phyloP scores from a whole-genome alignment of 2,329 filamentous ascomycete genomes.

The Pseudogymnoascus sp. region DNA sequence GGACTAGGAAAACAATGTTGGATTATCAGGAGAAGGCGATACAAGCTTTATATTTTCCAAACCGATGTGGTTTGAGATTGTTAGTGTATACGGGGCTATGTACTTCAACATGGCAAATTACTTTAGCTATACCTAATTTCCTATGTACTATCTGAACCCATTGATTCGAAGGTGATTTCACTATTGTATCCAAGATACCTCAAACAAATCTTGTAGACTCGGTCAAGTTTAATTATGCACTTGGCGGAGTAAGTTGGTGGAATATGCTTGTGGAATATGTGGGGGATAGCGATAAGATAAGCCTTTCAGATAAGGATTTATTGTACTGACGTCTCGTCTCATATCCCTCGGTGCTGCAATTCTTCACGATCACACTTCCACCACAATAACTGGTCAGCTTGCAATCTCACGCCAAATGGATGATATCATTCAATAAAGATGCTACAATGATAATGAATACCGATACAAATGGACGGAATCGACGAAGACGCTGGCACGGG shows the following conservation, averaged over 20 bases:
- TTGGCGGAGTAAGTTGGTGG: not conserved
- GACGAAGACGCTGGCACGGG: not conserved
- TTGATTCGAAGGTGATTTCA: not conserved
- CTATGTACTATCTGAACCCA: not conserved
- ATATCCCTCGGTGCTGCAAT: not conserved
- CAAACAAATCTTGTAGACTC: not conserved
- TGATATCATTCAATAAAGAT: not conserved
- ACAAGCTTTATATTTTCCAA: constrained; percentile 5
- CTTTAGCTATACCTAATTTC: constrained; percentile 8
- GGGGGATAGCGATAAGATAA: constrained; percentile 8
- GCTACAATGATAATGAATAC: constrained; percentile 1
- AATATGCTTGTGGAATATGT: not conserved
- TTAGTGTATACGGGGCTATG: not conserved
- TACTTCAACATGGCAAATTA: not conserved
- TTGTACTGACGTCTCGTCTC: constrained; percentile 4
- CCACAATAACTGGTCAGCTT: not conserved
- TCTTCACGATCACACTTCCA: not conserved
- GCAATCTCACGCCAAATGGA: not conserved
- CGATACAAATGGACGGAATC: constrained; percentile 7
- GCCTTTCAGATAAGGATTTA: not conserved
- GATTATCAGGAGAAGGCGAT: constrained; percentile 1
- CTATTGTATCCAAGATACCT: not conserved
- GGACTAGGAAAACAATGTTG: constrained; percentile 1
- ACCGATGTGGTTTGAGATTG: constrained; percentile 1
- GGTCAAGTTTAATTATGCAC: not conserved